Evolutionary conservation across 2,329 filamentous ascomycete species (phyloP).

Genomic region (Aspergillus chevalieri): DNA sequence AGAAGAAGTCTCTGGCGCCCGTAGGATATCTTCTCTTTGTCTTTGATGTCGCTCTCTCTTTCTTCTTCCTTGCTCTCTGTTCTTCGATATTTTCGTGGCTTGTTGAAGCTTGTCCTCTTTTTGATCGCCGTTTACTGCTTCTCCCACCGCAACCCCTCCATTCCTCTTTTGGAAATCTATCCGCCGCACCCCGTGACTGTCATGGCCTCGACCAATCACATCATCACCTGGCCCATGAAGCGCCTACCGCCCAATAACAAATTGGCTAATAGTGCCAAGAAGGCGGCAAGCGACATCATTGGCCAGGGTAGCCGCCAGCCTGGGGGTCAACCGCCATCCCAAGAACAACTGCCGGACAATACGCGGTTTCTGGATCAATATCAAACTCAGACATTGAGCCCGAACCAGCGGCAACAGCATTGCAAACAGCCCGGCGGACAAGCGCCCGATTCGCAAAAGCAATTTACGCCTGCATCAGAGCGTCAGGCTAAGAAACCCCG

Average conservation of each 20-base stretch:
- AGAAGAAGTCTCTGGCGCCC: neutral
- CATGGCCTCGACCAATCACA: conserved; percentile 15
- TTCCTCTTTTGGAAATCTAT: neutral
- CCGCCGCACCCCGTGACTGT: neutral
- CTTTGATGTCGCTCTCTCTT: neutral
- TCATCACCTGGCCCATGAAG: conserved; percentile 6
- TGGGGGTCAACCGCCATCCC: neutral
- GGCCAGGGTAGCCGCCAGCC: neutral
- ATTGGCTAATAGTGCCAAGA: neutral
- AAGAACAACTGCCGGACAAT: neutral
- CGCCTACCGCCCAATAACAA: conserved; percentile 8
- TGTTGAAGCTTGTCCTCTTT: neutral
- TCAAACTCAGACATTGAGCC: neutral
- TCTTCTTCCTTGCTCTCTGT: conserved; percentile 1
- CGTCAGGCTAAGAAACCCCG: neutral
- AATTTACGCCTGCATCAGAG: neutral
- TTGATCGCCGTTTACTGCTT: neutral
- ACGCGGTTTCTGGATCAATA: neutral
- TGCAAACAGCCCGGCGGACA: neutral
- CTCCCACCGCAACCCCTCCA: conserved; percentile 8
- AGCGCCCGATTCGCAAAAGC: neutral
- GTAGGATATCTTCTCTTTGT: neutral
- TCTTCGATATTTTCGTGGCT: too few relatives aligned
- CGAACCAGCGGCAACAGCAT: neutral
- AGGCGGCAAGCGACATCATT: neutral